phyloP scores from a whole-genome alignment of 108 stramenopile genomes.

The Hondaea fermentalgiana region DNA sequence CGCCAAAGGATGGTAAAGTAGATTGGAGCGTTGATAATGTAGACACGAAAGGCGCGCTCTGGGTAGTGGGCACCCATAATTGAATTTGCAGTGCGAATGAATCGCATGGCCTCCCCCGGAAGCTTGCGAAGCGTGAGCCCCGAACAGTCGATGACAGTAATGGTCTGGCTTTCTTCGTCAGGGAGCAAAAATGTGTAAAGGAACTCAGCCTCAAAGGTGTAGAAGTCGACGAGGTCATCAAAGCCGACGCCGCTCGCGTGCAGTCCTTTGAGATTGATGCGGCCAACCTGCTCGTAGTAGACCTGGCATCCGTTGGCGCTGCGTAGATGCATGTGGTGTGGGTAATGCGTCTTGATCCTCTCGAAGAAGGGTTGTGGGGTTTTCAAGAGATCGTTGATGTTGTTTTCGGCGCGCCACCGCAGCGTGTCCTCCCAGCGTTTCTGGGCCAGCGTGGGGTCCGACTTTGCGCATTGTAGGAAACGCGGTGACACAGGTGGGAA shows the following conservation, averaged over 20 bases:
- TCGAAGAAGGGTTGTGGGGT: neutral
- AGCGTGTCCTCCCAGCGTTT: neutral
- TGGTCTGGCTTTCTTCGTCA: neutral
- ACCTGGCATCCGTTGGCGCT: neutral
- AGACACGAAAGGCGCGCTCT: neutral
- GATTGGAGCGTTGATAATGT: neutral
- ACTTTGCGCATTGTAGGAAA: neutral
- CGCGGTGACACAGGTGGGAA: neutral
- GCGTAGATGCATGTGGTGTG: neutral
- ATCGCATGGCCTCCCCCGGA: neutral
- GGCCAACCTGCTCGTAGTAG: neutral
- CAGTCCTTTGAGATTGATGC: neutral
- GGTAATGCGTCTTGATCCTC: neutral
- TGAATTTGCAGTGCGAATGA: neutral
- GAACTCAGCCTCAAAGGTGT: neutral
- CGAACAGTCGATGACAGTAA: neutral
- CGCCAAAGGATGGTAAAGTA: neutral
- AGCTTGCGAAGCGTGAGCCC: neutral
- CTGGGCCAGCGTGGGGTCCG: neutral
- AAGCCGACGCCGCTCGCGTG: neutral
- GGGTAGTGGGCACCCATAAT: neutral
- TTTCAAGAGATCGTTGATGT: neutral
- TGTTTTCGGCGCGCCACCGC: neutral
- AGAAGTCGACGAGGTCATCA: neutral
- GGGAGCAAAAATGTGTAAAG: neutral